These are phyloP conservation scores for Sporothrix luriei DNA, from an alignment of 2,329 filamentous ascomycete genomes.

Conservation along the genomic window DNA sequence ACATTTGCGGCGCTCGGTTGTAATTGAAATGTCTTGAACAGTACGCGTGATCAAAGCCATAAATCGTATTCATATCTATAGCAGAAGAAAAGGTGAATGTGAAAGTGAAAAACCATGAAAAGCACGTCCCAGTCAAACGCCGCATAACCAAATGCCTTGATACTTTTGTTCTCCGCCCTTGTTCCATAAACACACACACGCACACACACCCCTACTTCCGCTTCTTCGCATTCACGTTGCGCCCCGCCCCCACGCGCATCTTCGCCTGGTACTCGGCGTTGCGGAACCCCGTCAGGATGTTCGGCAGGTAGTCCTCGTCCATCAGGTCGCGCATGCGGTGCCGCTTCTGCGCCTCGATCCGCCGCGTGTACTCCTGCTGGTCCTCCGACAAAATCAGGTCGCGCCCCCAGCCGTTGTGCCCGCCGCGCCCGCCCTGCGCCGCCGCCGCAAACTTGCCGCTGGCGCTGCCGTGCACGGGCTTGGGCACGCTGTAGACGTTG, in stretches of 20 bases:
- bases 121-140: not conserved
- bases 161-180: not conserved
- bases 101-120: not conserved
- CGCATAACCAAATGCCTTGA: not conserved
- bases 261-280: constrained; percentile 61
- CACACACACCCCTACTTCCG: too few species aligned
- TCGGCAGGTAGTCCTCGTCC: constrained; percentile 91
- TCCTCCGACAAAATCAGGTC: constrained; percentile 87
- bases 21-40: not conserved
- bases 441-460: constrained; percentile 71
- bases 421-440: constrained; percentile 57
- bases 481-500: constrained; percentile 90
- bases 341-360: constrained; percentile 64
- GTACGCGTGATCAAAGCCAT: not conserved
- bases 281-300: constrained; percentile 79
- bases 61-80: not conserved
- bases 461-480: constrained; percentile 77
- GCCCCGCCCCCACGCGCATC: constrained; percentile 80
- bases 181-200: too few species aligned
- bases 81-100: not conserved
- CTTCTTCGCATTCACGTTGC: constrained; percentile 80
- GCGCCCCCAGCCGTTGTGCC: constrained; percentile 83
- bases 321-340: constrained; percentile 78
- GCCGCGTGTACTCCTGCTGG: constrained; percentile 82
- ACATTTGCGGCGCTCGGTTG: not conserved